Percentiles rank a stretch among this genome's conserved stretches.
These are phyloP conservation scores for Brettanomyces bruxellensis DNA, from an alignment of 805 yeast genomes.

Conservation along the genomic window DNA sequence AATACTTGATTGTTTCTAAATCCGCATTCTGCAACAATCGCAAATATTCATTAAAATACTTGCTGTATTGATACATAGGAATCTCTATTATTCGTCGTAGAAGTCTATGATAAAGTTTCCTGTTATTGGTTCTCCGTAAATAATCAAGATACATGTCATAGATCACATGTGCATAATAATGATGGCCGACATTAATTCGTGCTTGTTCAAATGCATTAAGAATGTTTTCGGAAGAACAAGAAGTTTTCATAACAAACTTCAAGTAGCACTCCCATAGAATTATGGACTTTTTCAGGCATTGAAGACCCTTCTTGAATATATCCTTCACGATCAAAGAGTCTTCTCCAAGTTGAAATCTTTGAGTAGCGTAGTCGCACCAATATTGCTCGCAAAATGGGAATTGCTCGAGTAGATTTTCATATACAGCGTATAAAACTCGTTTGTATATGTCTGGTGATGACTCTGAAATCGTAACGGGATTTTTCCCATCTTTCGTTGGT, in stretches of 20 bases:
- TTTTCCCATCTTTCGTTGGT: constrained; percentile 5
- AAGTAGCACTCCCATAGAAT: constrained; percentile 44
- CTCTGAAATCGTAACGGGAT: neutral
- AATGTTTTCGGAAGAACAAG: constrained; percentile 24
- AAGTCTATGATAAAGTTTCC: constrained; percentile 30
- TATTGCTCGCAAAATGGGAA: constrained; percentile 45
- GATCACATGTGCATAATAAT: constrained; percentile 41
- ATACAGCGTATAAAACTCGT: constrained; percentile 29
- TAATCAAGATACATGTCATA: constrained; percentile 42
- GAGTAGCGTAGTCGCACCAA: constrained; percentile 48
- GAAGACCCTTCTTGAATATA: constrained; percentile 32
- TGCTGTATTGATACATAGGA: constrained; percentile 46
- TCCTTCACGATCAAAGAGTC: constrained; percentile 25
- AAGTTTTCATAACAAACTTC: constrained; percentile 26
- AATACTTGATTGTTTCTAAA: constrained; percentile 17
- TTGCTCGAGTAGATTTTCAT: constrained; percentile 32
- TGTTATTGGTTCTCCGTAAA: constrained; percentile 21
- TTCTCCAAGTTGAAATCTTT: constrained; percentile 37
- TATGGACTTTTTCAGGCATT: constrained; percentile 33
- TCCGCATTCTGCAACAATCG: constrained; percentile 26
- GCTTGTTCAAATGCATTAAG: constrained; percentile 36
- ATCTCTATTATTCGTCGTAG: constrained; percentile 43
- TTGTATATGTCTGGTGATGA: neutral
- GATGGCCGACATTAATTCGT: constrained; percentile 39
- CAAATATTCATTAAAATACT: constrained; percentile 33